Percentiles rank a stretch among this genome's conserved stretches.
Conservation (phyloP, 2,329 filamentous ascomycete genomes). For the Colletotrichum sp. region DNA sequence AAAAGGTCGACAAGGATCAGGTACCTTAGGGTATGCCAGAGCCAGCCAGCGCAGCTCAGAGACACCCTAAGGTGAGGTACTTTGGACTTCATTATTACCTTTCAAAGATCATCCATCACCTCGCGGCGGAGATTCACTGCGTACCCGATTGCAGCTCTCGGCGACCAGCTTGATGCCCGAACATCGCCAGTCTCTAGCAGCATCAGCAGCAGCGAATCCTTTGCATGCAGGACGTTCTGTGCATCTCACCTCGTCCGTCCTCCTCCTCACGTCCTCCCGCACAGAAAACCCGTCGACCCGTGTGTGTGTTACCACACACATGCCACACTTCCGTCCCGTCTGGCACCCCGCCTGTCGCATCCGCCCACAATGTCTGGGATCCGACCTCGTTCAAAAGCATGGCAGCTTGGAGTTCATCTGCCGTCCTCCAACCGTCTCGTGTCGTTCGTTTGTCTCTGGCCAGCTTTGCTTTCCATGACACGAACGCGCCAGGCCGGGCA, state of each 20-base stretch:
- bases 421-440: not conserved
- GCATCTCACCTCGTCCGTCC: not conserved
- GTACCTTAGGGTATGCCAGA: not conserved
- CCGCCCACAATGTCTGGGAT: not conserved
- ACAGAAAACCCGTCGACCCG: not conserved
- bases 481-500: not conserved
- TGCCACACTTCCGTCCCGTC: not conserved
- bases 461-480: not conserved
- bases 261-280: not conserved
- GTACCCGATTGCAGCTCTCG: not conserved
- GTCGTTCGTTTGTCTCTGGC: not conserved
- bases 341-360: not conserved
- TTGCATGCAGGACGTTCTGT: not conserved
- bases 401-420: not conserved
- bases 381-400: not conserved
- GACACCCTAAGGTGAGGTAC: not conserved
- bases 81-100: not conserved
- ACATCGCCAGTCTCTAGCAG: not conserved
- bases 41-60: not conserved
- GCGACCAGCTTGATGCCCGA: not conserved
- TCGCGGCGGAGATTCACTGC: not conserved
- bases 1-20: not conserved
- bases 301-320: not conserved
- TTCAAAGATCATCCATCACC: not conserved
- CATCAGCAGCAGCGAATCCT: not conserved